Evolutionary conservation across 768 basidiomycete species (phyloP).

Genomic region (Leccinum variicolor): DNA sequence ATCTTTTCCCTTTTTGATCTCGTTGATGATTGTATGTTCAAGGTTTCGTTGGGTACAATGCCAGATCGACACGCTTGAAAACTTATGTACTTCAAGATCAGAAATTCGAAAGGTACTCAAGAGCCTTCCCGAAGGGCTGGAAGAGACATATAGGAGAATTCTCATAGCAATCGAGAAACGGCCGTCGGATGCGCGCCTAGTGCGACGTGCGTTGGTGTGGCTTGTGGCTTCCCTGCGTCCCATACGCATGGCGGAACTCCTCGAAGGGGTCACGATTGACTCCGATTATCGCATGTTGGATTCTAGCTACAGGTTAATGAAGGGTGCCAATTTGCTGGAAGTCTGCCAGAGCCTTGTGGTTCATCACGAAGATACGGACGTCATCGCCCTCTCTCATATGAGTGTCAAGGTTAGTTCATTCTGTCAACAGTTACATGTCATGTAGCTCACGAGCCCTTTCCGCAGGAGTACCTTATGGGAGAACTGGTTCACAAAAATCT

Average conservation of each 20-base stretch:
- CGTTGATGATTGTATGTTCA: background rate
- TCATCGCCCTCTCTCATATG: slow-evolving; percentile 12
- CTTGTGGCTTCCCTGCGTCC: slow-evolving; percentile 9
- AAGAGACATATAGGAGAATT: slow-evolving; percentile 24
- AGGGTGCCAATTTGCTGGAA: background rate
- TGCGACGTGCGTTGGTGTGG: slow-evolving; percentile 9
- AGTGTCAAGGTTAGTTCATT: slow-evolving; percentile 13
- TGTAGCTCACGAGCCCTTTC: background rate
- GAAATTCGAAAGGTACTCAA: slow-evolving; percentile 3
- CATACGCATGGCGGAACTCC: slow-evolving; percentile 6
- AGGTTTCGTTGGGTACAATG: slow-evolving; percentile 20
- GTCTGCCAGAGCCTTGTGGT: slow-evolving; percentile 5
- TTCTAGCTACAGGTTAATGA: background rate
- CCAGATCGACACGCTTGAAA: slow-evolving; percentile 11
- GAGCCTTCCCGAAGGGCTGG: slow-evolving; percentile 10
- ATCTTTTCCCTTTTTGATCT: background rate
- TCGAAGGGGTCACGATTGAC: slow-evolving; percentile 7
- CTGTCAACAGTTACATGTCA: too few species aligned
- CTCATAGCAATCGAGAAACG: slow-evolving; percentile 6
- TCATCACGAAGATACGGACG: slow-evolving; percentile 9
- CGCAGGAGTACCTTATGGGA: slow-evolving; percentile 14
- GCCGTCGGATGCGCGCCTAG: background rate
- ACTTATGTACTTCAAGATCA: background rate
- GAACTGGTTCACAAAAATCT: background rate
- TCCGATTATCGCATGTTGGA: slow-evolving; percentile 1